These are phyloP conservation scores for Prunus mongolica DNA, from an alignment of 306 rosid genomes.

Conservation along the genomic window DNA sequence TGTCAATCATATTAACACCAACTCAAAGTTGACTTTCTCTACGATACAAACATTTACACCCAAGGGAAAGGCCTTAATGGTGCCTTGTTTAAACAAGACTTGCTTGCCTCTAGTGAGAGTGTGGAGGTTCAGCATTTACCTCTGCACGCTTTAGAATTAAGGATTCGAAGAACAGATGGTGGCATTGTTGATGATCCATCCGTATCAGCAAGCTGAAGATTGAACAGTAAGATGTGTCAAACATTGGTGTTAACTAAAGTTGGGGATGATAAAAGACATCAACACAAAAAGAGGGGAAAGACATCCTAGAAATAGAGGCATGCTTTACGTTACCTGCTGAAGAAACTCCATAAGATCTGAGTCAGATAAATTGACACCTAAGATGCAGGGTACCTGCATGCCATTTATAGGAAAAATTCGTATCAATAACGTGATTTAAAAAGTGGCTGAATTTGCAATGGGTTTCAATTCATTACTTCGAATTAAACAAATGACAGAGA, in stretches of 20 bases:
- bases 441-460: not conserved
- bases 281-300: not conserved
- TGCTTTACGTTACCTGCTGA: conserved; percentile 68
- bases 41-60: not conserved
- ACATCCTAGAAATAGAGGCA: conserved; percentile 1
- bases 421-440: conserved; percentile 13
- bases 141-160: conserved; percentile 90
- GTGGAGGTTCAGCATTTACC: conserved; percentile 40
- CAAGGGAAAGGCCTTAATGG: not conserved
- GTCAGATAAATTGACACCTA: conserved; percentile 77
- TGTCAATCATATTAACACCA: not conserved
- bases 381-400: conserved; percentile 83
- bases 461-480: conserved; percentile 2
- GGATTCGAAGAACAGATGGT: conserved; percentile 75
- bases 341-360: conserved; percentile 88
- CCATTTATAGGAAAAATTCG: conserved; percentile 1
- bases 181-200: conserved; percentile 94
- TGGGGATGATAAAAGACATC: conserved; percentile 6
- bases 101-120: not conserved
- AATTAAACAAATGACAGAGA: not conserved
- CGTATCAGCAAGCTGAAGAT: conserved; percentile 72
- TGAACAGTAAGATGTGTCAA: conserved; percentile 12
- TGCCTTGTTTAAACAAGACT: not conserved
- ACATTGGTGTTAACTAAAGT: conserved; percentile 2
- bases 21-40: not conserved